These are phyloP conservation scores for Mycena chlorophos DNA, from an alignment of 768 basidiomycete genomes.

Conservation along the genomic window DNA sequence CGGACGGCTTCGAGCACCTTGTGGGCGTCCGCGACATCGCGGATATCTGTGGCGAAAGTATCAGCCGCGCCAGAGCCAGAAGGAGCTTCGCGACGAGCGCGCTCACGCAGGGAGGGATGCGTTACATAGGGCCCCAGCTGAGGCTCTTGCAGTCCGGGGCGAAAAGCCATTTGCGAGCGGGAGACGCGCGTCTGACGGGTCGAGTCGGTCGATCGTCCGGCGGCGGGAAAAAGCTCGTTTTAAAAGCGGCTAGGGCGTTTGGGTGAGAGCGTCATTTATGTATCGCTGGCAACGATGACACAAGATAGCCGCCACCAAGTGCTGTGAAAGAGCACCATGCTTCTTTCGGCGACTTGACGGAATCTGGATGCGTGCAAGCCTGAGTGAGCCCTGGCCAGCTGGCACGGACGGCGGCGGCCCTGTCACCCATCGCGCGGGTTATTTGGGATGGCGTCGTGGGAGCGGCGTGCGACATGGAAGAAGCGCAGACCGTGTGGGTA, in stretches of 20 bases:
- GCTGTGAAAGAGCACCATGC: no score
- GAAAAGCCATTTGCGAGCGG: not conserved
- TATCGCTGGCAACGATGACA: not conserved
- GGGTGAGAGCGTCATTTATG: not conserved
- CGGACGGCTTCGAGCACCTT: conserved; percentile 76
- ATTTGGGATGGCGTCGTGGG: no score
- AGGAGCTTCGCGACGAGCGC: not conserved
- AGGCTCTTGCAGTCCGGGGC: not conserved
- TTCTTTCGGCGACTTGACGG: not conserved
- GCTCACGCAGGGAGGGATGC: not conserved
- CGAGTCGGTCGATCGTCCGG: no score
- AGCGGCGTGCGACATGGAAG: no score
- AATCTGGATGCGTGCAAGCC: no score
- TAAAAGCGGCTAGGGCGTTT: not conserved
- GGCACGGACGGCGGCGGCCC: no score
- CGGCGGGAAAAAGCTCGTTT: no score
- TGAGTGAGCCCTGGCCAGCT: no score
- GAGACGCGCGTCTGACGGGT: not conserved
- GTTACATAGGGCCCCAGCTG: not conserved
- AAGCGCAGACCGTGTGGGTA: no score
- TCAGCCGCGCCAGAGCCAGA: not conserved
- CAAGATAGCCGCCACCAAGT: not conserved
- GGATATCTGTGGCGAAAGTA: conserved; percentile 67
- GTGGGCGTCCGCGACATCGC: conserved; percentile 80
- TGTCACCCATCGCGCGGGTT: no score